Conservation (phyloP, 1,139 yeast species). For the Magnusiomyces sp. region DNA sequence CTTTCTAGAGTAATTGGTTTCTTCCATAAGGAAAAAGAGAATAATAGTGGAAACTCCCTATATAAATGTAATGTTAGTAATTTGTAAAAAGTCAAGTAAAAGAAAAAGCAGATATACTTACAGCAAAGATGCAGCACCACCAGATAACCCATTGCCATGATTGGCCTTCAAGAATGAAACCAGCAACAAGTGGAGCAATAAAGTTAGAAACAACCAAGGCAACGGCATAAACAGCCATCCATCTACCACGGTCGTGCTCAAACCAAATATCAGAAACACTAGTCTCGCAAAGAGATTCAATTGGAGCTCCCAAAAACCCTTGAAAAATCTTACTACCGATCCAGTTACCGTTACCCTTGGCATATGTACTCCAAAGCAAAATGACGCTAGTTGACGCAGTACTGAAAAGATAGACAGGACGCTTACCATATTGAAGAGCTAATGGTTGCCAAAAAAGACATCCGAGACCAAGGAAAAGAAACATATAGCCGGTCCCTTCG, state of each 20-base stretch:
- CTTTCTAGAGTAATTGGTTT: constrained; percentile 58
- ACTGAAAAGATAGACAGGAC: constrained; percentile 42
- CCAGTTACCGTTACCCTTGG: constrained; percentile 28
- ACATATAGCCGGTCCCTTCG: constrained; percentile 46
- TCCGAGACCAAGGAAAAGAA: constrained; percentile 43
- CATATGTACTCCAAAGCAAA: constrained; percentile 30
- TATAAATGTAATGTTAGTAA: no score
- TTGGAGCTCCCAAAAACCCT: constrained; percentile 46
- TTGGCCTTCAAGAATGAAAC: constrained; percentile 49
- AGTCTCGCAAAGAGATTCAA: constrained; percentile 48
- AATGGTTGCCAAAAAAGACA: constrained; percentile 43
- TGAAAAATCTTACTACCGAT: constrained; percentile 36
- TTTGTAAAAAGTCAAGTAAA: no score
- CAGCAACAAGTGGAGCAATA: constrained; percentile 70
- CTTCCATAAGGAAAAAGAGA: constrained; percentile 54
- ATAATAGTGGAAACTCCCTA: constrained; percentile 50
- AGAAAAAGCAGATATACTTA: no score
- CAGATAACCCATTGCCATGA: constrained; percentile 78
- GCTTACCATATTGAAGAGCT: constrained; percentile 46
- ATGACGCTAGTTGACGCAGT: constrained; percentile 30
- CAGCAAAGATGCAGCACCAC: constrained; percentile 64
- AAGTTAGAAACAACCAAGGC: constrained; percentile 71
- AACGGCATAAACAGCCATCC: constrained; percentile 65
- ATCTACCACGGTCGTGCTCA: constrained; percentile 70
- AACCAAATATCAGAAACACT: constrained; percentile 38